These are phyloP conservation scores for Asparagopsis taxiformis DNA, from an alignment of 31 red algal genomes.

Conservation along the genomic window DNA sequence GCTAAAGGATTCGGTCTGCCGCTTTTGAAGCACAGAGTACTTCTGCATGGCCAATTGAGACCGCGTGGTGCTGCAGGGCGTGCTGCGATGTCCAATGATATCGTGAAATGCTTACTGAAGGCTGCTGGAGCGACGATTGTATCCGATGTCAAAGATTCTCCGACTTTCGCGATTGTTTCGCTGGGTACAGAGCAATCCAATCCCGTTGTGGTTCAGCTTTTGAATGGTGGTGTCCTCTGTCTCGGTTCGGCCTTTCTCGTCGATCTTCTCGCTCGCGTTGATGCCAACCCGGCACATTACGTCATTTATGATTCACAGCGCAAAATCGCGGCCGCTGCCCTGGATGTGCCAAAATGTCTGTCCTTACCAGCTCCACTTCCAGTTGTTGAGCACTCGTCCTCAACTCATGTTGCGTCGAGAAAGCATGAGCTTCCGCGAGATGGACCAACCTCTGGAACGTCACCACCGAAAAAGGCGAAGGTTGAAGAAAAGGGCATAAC, in stretches of 20 bases:
- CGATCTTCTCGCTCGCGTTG: constrained; percentile 23
- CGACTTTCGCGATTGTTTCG: constrained; percentile 41
- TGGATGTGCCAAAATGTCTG: neutral
- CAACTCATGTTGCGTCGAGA: too few relatives aligned
- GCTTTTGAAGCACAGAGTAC: constrained; percentile 14
- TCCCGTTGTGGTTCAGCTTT: neutral
- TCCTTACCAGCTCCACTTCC: too few relatives aligned
- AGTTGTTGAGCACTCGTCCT: too few relatives aligned
- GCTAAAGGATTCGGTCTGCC: constrained; percentile 4
- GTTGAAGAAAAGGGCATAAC: too few relatives aligned
- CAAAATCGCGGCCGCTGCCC: neutral
- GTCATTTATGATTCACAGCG: constrained; percentile 24
- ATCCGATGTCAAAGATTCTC: neutral
- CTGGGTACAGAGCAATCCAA: constrained; percentile 9
- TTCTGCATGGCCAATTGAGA: constrained; percentile 24
- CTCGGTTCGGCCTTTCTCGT: constrained; percentile 37
- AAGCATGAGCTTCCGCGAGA: too few relatives aligned
- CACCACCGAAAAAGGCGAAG: too few relatives aligned
- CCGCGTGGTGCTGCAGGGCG: constrained; percentile 30
- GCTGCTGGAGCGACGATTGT: constrained; percentile 32
- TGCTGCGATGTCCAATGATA: constrained; percentile 4
- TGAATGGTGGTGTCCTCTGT: constrained; percentile 25
- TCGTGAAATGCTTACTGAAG: constrained; percentile 5
- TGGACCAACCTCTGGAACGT: too few relatives aligned
- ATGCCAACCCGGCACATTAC: constrained; percentile 31